Evolutionary conservation across 305 asterid genomes (phyloP).

Genomic region (Fraxinus velutina): DNA sequence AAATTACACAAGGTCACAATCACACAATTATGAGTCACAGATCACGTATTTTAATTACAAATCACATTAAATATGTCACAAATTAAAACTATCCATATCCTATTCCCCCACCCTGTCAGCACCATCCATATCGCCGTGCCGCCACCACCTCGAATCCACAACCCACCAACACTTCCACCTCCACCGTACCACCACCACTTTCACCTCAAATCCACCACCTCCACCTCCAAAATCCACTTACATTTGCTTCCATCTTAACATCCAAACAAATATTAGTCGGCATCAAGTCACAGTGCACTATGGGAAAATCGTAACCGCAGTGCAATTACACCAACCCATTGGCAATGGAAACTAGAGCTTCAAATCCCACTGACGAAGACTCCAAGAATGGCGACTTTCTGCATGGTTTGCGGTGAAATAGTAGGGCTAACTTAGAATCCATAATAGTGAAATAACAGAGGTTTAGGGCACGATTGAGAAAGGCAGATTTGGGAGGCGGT

Average conservation of each 20-base stretch:
- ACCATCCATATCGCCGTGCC: not conserved
- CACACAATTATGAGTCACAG: not conserved
- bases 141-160: not conserved
- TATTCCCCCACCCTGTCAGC: not conserved
- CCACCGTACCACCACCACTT: not conserved
- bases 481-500: not conserved
- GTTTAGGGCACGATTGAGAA: too few species aligned
- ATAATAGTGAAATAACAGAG: too few species aligned
- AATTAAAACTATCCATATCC: not conserved
- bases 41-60: too few species aligned
- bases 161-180: not conserved
- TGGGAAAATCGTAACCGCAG: conserved; percentile 63
- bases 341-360: conserved; percentile 54
- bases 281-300: conserved; percentile 81
- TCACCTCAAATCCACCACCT: too few species aligned
- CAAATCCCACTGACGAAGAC: conserved; percentile 21
- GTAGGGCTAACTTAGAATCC: too few species aligned
- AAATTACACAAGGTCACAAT: not conserved
- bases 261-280: conserved; percentile 80
- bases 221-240: conserved; percentile 66
- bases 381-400: not conserved
- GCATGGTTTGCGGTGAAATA: not conserved
- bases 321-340: conserved; percentile 64
- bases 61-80: not conserved
- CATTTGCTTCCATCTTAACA: conserved; percentile 51